These are phyloP conservation scores for Russula griseocarnosa DNA, from an alignment of 768 basidiomycete genomes.

Conservation along the genomic window DNA sequence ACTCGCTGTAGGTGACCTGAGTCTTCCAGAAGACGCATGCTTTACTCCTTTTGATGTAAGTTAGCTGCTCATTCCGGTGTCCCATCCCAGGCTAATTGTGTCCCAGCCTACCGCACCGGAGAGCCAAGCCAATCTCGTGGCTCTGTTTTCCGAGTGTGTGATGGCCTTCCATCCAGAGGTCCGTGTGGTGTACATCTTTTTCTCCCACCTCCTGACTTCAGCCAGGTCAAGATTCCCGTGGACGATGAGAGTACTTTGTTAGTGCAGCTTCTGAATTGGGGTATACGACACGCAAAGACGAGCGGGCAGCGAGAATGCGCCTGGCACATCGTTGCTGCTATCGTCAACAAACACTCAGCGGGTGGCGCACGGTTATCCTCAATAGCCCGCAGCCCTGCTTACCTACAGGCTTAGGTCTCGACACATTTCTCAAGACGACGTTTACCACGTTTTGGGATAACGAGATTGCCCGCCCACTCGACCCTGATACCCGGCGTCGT, in stretches of 20 bases:
- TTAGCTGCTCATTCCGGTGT: neutral
- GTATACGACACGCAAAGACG: constrained; percentile 45
- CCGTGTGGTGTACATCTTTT: constrained; percentile 1
- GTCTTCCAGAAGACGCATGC: constrained; percentile 37
- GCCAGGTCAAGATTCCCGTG: constrained; percentile 52
- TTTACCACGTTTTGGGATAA: constrained; percentile 48
- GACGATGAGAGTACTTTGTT: constrained; percentile 50
- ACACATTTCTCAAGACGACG: constrained; percentile 42
- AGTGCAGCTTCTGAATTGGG: constrained; percentile 56
- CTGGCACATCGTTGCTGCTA: constrained; percentile 54
- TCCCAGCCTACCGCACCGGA: constrained; percentile 43
- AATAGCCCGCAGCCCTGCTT: neutral
- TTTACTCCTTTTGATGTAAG: constrained; percentile 55
- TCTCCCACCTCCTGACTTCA: constrained; percentile 12
- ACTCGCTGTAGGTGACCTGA: constrained; percentile 55
- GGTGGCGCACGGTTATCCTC: constrained; percentile 42
- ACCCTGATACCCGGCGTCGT: constrained; percentile 41
- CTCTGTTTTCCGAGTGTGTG: constrained; percentile 63
- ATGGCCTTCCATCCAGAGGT: constrained; percentile 68
- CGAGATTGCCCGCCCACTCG: constrained; percentile 40
- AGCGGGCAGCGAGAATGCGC: constrained; percentile 53
- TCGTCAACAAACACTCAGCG: constrained; percentile 75
- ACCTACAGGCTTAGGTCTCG: constrained; percentile 41
- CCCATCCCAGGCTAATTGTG: neutral
- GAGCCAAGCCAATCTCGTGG: constrained; percentile 58